These are phyloP conservation scores for Citrus mangshanensis DNA, from an alignment of 345 rosid species.

Conservation along the genomic window DNA sequence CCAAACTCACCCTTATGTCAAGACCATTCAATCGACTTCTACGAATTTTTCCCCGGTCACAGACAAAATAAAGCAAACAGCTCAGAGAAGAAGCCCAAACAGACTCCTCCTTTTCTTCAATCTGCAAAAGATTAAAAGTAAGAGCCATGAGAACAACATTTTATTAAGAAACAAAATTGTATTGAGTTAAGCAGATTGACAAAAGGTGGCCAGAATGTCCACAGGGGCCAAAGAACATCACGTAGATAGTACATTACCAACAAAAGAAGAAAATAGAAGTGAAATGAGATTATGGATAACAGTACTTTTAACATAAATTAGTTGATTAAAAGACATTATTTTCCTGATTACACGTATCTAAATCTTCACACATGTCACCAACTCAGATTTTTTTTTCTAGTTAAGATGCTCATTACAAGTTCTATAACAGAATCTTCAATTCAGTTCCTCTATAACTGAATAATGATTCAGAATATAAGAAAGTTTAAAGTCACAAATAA, in stretches of 20 bases:
- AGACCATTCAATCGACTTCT: slow-evolving; percentile 82
- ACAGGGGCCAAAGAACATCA: background rate
- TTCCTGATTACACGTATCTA: background rate
- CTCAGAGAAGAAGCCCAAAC: slow-evolving; percentile 98
- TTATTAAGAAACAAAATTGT: background rate
- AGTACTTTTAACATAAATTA: background rate
- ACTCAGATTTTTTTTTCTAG: background rate
- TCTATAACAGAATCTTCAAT: background rate
- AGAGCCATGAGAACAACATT: slow-evolving; percentile 5
- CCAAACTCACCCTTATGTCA: slow-evolving; percentile 83
- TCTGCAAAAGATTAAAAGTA: slow-evolving; percentile 42
- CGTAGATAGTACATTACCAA: background rate
- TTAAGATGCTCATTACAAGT: background rate
- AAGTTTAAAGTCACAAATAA: background rate
- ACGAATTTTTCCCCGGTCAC: slow-evolving; percentile 84
- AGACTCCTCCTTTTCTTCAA: slow-evolving; percentile 82
- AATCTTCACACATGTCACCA: background rate
- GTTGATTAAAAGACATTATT: background rate
- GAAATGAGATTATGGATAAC: background rate
- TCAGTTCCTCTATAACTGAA: background rate
- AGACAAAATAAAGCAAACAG: slow-evolving; percentile 92
- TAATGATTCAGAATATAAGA: background rate
- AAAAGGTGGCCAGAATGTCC: background rate
- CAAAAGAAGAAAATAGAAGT: background rate
- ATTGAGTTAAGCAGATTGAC: background rate